These are phyloP conservation scores for Boeremia lycopersici DNA, from an alignment of 2,329 filamentous ascomycete genomes.

Conservation along the genomic window DNA sequence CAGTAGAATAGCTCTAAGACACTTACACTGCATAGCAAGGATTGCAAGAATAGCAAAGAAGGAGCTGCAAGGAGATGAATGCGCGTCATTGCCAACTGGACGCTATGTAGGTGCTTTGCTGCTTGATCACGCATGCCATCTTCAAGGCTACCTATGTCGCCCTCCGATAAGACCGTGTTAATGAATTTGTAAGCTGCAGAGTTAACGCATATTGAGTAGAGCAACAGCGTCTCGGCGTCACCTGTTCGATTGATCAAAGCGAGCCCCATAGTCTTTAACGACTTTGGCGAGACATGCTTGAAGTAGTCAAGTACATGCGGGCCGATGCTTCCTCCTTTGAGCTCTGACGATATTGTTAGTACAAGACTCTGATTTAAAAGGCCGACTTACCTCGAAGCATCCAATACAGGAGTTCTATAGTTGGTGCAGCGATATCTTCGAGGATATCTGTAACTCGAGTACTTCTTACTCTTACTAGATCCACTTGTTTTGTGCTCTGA, in stretches of 20 bases:
- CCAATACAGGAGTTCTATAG: conserved; percentile 25
- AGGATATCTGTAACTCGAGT: conserved; percentile 14
- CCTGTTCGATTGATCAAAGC: conserved; percentile 22
- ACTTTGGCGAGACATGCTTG: conserved; percentile 28
- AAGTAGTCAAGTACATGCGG: conserved; percentile 27
- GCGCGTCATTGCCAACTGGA: conserved; percentile 23
- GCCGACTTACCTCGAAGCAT: conserved; percentile 23
- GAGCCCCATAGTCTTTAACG: conserved; percentile 25
- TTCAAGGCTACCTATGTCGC: conserved; percentile 15
- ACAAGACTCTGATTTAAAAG: neutral
- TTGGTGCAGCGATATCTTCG: conserved; percentile 16
- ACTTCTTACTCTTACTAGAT: neutral
- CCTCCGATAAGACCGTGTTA: conserved; percentile 19
- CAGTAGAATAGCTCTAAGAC: neutral
- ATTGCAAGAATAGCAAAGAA: conserved; percentile 23
- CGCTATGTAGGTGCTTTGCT: conserved; percentile 19
- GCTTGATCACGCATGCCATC: conserved; percentile 15
- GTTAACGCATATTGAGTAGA: conserved; percentile 32
- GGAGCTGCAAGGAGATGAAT: conserved; percentile 25
- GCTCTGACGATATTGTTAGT: conserved; percentile 9
- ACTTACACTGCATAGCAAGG: conserved; percentile 29
- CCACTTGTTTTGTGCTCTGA: conserved; percentile 1
- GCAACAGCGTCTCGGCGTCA: conserved; percentile 22
- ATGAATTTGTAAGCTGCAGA: conserved; percentile 28
- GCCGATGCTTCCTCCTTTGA: conserved; percentile 22